Base-by-base conservation (phyloP, 192 early-diverging fungal species). In the Linnemannia hyalina region DNA sequence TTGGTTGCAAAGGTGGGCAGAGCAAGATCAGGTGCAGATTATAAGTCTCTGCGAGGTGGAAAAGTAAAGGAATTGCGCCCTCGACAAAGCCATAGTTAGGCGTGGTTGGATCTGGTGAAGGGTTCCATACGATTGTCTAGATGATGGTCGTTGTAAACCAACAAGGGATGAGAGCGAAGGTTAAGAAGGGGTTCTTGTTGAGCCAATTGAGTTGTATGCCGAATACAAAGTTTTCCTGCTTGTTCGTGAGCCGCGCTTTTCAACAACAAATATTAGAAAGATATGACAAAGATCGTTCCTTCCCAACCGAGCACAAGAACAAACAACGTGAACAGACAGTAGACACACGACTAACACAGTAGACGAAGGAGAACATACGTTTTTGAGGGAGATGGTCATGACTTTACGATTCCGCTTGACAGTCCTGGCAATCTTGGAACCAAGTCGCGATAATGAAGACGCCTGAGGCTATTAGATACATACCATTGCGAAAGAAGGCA, bases 51-150 rank as follows among this genome's bases (percentile, higher is more conserved):
- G 89, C 81, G 3, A 96, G 88, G 42, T 82, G 78, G 6, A 87
- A 87, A 7, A 96, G 85, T 52, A 94, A 89, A 8, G 91, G 80
- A 26, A 92, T 82, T 4, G 89, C 89, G 38, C 89, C 88, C 71
- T 94, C 93, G 41, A 89, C 81, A 88, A 95, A 96, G n/a, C 93
- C 95, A 81, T 93, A 91, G 68, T 92, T 96, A 42, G 95, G 94
- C 29, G 82, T 82, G 57, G 88, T 81, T 9, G 94, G 92, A 80
- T 94, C 93, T 13, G 91, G 89, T 6, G 94, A 94, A n/a, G 95
- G 94, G 78, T 95, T 95, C 95, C 95, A 95, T 49, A 96, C 80
- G 52, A 95, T 88, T 22, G 94, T 92, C 95, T 96, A 88, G 7
- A 52, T 9, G 7, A 52, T 9, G 76, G 29, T 26, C 55, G n/a